Evolutionary conservation across 108 stramenopile species (phyloP).

Genomic region (Cyclostephanos tholiformis): DNA sequence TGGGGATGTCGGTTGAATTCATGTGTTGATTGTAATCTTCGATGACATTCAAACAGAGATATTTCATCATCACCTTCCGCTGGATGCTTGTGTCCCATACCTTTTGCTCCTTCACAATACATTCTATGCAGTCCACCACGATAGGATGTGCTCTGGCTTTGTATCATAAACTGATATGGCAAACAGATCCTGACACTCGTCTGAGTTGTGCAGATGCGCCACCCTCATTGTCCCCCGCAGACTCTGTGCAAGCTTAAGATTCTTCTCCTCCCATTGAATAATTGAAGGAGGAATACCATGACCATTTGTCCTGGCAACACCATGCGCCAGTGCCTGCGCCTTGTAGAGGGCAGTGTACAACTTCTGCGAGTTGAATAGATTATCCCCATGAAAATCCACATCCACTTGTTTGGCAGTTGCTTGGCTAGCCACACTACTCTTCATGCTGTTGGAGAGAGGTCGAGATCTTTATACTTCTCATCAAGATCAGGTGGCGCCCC

Average conservation of each 20-base stretch:
- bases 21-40: conserved; percentile 40
- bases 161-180: conserved; percentile 29
- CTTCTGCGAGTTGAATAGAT: conserved; percentile 20
- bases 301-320: conserved; percentile 3
- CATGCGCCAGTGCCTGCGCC: not conserved
- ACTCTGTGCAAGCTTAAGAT: not conserved
- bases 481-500: conserved; percentile 5
- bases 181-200: conserved; percentile 16
- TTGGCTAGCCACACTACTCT: conserved; percentile 9
- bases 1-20: conserved; percentile 30
- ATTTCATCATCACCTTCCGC: conserved; percentile 5
- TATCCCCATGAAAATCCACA: conserved; percentile 17
- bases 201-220: conserved; percentile 10
- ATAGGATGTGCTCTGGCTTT: conserved; percentile 34
- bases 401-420: conserved; percentile 24
- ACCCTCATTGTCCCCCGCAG: conserved; percentile 17
- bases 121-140: conserved; percentile 18
- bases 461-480: not conserved
- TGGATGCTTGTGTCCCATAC: conserved; percentile 8
- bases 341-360: conserved; percentile 6
- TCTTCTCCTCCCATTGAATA: not conserved
- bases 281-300: conserved; percentile 4
- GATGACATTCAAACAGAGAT: conserved; percentile 23
- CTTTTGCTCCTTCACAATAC: conserved; percentile 34
- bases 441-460: conserved; percentile 7